phyloP scores from a whole-genome alignment of 2,329 filamentous ascomycete genomes.

The Pseudopithomyces maydicus region DNA sequence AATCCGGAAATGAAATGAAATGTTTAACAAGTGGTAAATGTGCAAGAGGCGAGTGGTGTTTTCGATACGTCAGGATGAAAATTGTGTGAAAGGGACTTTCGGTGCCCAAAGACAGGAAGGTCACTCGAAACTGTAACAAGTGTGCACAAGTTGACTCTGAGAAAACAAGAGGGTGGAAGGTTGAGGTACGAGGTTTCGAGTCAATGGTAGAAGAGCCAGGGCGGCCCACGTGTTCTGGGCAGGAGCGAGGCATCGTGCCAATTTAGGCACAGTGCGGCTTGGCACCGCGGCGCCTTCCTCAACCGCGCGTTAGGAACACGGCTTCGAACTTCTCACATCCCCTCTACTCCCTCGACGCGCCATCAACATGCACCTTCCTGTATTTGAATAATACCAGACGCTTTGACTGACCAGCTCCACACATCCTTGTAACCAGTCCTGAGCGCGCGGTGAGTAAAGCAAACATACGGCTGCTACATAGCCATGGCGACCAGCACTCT shows the following conservation, averaged over 20 bases:
- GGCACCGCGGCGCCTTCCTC: constrained; percentile 3
- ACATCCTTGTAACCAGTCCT: constrained; percentile 23
- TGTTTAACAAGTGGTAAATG: background rate
- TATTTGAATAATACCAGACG: constrained; percentile 30
- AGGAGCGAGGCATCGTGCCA: background rate
- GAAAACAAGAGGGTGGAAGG: background rate
- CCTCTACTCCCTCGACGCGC: constrained; percentile 26
- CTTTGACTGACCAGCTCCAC: constrained; percentile 19
- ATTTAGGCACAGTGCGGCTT: constrained; percentile 10
- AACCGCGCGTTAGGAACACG: background rate
- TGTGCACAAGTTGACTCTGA: too few relatives aligned
- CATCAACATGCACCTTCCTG: constrained; percentile 28
- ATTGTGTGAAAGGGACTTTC: background rate
- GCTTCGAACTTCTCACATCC: constrained; percentile 23
- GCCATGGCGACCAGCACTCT: constrained; percentile 39
- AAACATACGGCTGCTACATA: constrained; percentile 25
- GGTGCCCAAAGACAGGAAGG: background rate
- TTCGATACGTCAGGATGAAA: background rate
- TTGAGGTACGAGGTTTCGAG: background rate
- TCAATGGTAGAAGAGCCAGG: background rate
- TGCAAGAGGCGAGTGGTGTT: background rate
- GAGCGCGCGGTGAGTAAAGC: constrained; percentile 22
- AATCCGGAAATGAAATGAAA: background rate
- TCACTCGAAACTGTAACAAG: too few relatives aligned
- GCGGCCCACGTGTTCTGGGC: background rate